Conservation (phyloP, 1,284 basidiomycete genomes). For the Xerocomus nothofagi region DNA sequence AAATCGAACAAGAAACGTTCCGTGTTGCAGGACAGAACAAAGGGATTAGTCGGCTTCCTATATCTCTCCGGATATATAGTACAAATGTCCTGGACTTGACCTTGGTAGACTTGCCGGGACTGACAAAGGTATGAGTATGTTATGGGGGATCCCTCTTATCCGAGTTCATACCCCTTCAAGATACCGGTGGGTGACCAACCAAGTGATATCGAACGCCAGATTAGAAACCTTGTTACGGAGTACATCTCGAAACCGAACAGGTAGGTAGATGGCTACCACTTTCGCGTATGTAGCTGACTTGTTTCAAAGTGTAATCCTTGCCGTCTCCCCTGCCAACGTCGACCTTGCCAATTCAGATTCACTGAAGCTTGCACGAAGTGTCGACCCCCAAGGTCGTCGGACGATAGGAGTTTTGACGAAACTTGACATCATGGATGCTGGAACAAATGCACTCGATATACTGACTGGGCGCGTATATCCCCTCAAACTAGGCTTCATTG, state of each 20-base stretch:
- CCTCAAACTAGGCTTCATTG: slow-evolving; percentile 96
- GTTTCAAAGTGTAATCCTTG: slow-evolving; percentile 81
- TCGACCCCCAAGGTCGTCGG: slow-evolving; percentile 93
- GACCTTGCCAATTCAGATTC: slow-evolving; percentile 98
- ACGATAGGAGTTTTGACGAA: slow-evolving; percentile 98
- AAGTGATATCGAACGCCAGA: slow-evolving; percentile 96
- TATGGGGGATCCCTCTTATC: not conserved
- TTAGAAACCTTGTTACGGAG: slow-evolving; percentile 89
- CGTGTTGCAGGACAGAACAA: slow-evolving; percentile 99
- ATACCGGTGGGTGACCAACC: slow-evolving; percentile 91
- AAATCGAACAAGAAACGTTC: slow-evolving; percentile 98
- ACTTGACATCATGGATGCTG: slow-evolving; percentile 98
- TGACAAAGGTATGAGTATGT: slow-evolving; percentile 79
- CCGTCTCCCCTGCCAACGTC: slow-evolving; percentile 96
- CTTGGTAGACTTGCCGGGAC: slow-evolving; percentile 91
- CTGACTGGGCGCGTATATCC: slow-evolving; percentile 96
- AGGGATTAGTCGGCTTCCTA: slow-evolving; percentile 94
- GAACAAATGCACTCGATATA: slow-evolving; percentile 96
- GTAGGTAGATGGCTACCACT: slow-evolving; percentile 42
- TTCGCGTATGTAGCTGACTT: slow-evolving; percentile 3
- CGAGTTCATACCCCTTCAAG: slow-evolving; percentile 38
- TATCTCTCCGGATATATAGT: slow-evolving; percentile 92
- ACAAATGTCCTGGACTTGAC: slow-evolving; percentile 95
- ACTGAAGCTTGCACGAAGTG: slow-evolving; percentile 91
- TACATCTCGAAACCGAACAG: slow-evolving; percentile 98